These are phyloP conservation scores for Zalaria obscura DNA, from an alignment of 2,329 filamentous ascomycete genomes.

Conservation along the genomic window DNA sequence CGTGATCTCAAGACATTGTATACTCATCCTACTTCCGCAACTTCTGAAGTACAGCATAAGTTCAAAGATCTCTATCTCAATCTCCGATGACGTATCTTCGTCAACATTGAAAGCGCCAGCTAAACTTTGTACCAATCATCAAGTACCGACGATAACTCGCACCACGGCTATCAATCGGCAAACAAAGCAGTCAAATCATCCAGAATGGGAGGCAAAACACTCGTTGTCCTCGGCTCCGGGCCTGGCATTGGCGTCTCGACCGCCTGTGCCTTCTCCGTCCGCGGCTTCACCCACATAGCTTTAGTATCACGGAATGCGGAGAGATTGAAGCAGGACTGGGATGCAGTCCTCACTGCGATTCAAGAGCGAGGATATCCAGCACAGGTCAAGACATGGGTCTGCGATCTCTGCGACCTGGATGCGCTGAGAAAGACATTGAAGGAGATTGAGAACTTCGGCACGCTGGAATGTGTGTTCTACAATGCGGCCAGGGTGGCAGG, in stretches of 20 bases:
- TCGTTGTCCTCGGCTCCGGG: conserved; percentile 30
- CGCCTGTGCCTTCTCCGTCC: conserved; percentile 26
- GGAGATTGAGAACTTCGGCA: conserved; percentile 27
- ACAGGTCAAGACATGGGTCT: conserved; percentile 28
- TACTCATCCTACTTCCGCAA: too few relatives aligned
- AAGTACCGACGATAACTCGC: too few relatives aligned
- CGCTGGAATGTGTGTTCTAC: conserved; percentile 35
- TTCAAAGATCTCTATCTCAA: too few relatives aligned
- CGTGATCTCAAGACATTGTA: too few relatives aligned
- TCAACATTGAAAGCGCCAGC: too few relatives aligned
- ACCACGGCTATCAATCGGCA: too few relatives aligned
- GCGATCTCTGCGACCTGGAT: conserved; percentile 29
- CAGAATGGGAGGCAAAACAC: conserved; percentile 5
- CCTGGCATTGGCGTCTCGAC: conserved; percentile 33
- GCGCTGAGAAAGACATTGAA: conserved; percentile 24
- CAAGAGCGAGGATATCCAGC: conserved; percentile 17
- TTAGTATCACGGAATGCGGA: conserved; percentile 30
- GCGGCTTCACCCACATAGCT: conserved; percentile 32
- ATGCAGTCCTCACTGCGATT: conserved; percentile 15
- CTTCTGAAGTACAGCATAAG: too few relatives aligned
- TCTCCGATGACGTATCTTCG: too few relatives aligned
- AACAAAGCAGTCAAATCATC: too few relatives aligned
- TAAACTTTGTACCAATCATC: too few relatives aligned
- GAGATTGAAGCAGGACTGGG: conserved; percentile 22
- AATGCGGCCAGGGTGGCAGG: conserved; percentile 37